Base-by-base conservation (phyloP, 2,329 filamentous ascomycete genomes). In the Botryosphaeria agaves region DNA sequence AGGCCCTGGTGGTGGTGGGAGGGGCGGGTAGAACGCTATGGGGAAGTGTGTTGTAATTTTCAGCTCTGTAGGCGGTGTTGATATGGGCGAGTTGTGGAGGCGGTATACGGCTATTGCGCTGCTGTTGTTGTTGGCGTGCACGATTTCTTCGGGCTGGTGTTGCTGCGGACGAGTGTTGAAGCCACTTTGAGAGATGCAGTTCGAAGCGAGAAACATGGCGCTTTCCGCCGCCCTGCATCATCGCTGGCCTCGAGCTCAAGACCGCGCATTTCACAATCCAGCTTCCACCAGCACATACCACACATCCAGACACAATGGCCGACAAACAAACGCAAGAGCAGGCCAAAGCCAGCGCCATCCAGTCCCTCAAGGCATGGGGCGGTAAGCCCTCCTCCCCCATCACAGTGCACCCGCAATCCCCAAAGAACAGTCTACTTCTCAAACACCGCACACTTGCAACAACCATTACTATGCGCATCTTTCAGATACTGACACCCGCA, bases 311-410 rank as follows among this genome's bases (percentile, higher is more conserved):
- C n/a, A 32, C 45, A 36, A 62, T 62, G 59, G 45, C 59, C 25
- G 45, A 45, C 20, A 45, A 50, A 35, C 40, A 46, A 5, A 38
- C 49, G 4, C 45, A 53, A 36, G 45, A 56, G 31, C 38, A 50
- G 19, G 50, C 46, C 28, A 53, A 59, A 44, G 47, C 51, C 36
- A 53, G 55, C 26, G 38, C 52, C 18, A 45, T 64, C 29, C 54
- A 57, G 34, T 59, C 56, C 34, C 55, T 61, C 23, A 56, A 55
- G 38, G 57, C 57, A 39, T 66, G 62, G 61, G 63, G 64, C 46
- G 58, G 64, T 67, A 54, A 39, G 57, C 57, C 28, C 20, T 31
- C 17, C 28, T 30, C 38, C 40, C 43, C 41, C 37, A 39, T 39
- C 43, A 26, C n/a, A 12, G 4, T 14, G 29, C 26, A 26, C 32